Evolutionary conservation across 2,329 filamentous ascomycete species (phyloP).

Genomic region (Paracoccidioides lutzii): DNA sequence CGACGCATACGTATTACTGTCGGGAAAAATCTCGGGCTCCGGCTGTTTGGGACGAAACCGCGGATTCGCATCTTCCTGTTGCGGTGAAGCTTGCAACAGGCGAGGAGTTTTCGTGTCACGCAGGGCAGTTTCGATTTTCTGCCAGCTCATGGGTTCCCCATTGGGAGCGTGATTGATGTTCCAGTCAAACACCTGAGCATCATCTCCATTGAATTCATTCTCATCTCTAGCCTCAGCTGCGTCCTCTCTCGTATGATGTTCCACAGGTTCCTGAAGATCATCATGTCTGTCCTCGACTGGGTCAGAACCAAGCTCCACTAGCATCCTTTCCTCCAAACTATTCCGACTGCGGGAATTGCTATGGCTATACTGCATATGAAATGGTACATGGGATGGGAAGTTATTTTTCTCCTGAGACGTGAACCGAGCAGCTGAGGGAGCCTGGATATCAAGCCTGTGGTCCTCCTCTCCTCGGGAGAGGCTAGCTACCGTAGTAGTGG

Average conservation of each 20-base stretch:
- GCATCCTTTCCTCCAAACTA: slow-evolving; percentile 21
- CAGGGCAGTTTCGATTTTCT: slow-evolving; percentile 26
- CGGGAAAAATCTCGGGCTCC: neutral
- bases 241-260: slow-evolving; percentile 18
- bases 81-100: neutral
- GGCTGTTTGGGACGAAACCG: neutral
- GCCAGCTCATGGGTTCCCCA: slow-evolving; percentile 23
- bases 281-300: slow-evolving; percentile 22
- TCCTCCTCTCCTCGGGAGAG: slow-evolving; percentile 23
- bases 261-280: slow-evolving; percentile 16
- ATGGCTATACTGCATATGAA: neutral
- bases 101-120: slow-evolving; percentile 3
- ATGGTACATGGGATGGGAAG: neutral
- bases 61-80: neutral
- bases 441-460: slow-evolving; percentile 10
- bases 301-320: slow-evolving; percentile 26
- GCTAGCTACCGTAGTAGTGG: slow-evolving; percentile 28
- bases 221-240: slow-evolving; percentile 14
- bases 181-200: slow-evolving; percentile 17
- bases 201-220: slow-evolving; percentile 14
- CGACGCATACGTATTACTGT: neutral
- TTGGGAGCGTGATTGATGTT: slow-evolving; percentile 6
- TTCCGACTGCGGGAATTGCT: slow-evolving; percentile 5
- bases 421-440: slow-evolving; percentile 7
- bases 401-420: neutral